Evolutionary conservation across 257 asterid species (phyloP), one percentile per base, ranked within the genome.

Genomic region (Nicotiana sylvestris): DNA sequence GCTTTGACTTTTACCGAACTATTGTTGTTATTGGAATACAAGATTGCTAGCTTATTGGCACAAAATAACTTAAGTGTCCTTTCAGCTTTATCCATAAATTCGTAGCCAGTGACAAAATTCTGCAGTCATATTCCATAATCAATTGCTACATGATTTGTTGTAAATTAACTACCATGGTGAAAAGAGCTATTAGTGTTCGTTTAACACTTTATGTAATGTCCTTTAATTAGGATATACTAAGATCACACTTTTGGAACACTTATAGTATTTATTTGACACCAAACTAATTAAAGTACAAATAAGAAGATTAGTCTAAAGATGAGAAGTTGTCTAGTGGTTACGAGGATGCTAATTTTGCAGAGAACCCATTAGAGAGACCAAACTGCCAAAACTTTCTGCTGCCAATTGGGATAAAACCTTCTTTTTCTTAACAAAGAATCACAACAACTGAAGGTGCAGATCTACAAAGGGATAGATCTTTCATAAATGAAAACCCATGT

Each of bases 311-410:
- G 37, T 12, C 61, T 25, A 72, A 72, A 46, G 4, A 72, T 72
- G 25, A 46, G 7, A 46, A 21, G 39, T 6, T 72, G 79, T 72
- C 61, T 25, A 72, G 39, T 46, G 27, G 13, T 72, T 46, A 46
- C 61, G 79, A 21, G 78, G 78, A 43, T 70, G 21, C 16, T 21
- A 21, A 18, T 4, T 37, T 6, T 8, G 56, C 39, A 68, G 49
- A 68, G 53, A 56, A 74, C 33, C 80, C 80, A 76, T 25, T 18
- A 29, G 51, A n/a, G 69, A 60, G 82, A 78, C 82, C 72, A 78
- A 60, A 78, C 39, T 78, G 72, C 13, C 72, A 60, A 78, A 43
- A 64, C 82, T 78, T 78, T 60, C 25, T 78, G 72, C 57, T 18
- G 68, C n/a, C 35, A 56, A 17, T 57, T n/a, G 81, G 57, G 78